Base-by-base conservation (phyloP, 1,139 yeast genomes). In the Lodderomyces parapsilosis region DNA sequence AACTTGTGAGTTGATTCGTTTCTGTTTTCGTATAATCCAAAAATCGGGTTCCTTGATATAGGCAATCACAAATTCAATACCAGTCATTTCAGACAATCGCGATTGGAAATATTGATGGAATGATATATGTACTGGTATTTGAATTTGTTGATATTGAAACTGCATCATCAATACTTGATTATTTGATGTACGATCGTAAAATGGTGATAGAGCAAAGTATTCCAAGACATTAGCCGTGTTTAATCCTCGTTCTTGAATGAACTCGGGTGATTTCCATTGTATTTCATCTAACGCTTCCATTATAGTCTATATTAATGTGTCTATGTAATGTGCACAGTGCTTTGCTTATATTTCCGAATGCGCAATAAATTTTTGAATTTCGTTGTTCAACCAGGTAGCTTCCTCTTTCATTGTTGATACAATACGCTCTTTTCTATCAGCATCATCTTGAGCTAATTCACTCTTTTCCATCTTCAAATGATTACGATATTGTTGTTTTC, bases 181-280 rank as follows among this genome's bases (percentile, higher is more conserved):
- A 63, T 90, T 93, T 40, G 97, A 86, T 1, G 96, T 82, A 52
- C 97, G 78, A 60, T 93, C 98, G 60, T 86, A 93, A 64, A 93
- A 94, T 2, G 99, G 99, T 4, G 96, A 87, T 52, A 88, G 87
- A 4, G 96, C 74, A 60, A 94, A 90, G 64, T 93, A 93, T 50
- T 93, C 99, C 15, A 93, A 74, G 1, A 93, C 96, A 58, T 91
- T 93, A 43, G 85, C 95, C 0, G 96, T 86, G 42, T 90, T 77
- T 20, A 93, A 76, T 0, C 96, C 96, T 58, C 84, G 80, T 46
- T 83, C 80, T 60, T 89, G 96, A 51, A 93, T 89, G 91, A 96
- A 93, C 62, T 93, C 99, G 0, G 99, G 99, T 6, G 94, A 86
- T 52, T 91, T 81, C 99, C 99, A 93, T 62, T 91, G 98, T 41